Evolutionary conservation across 2,329 filamentous ascomycete species (phyloP).

Genomic region (Venturia pyrina): DNA sequence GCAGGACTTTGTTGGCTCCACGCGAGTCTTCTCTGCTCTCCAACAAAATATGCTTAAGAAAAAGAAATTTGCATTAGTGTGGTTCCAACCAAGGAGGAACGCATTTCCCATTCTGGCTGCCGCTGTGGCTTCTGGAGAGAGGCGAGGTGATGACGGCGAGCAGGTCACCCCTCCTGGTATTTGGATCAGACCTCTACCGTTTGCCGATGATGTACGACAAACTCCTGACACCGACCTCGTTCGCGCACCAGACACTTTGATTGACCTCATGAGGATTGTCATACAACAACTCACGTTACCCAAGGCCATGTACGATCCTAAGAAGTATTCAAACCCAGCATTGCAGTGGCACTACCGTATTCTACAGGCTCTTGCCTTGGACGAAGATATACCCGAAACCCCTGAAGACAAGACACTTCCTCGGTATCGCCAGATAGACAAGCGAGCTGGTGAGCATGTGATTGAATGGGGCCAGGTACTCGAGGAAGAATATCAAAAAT

Average conservation of each 20-base stretch:
- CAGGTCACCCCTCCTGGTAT: conserved; percentile 71
- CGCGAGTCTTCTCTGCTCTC: conserved; percentile 81
- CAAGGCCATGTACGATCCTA: conserved; percentile 71
- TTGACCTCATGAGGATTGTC: conserved; percentile 71
- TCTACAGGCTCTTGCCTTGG: conserved; percentile 78
- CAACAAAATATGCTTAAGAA: conserved; percentile 76
- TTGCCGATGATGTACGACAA: conserved; percentile 75
- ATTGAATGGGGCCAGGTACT: conserved; percentile 66
- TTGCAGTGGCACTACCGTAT: conserved; percentile 98
- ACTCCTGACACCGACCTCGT: conserved; percentile 52
- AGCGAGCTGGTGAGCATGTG: conserved; percentile 71
- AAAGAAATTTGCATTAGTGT: conserved; percentile 75
- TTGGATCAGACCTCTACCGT: conserved; percentile 83
- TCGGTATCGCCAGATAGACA: conserved; percentile 79
- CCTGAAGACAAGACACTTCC: conserved; percentile 73
- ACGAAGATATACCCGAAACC: conserved; percentile 74
- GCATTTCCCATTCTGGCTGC: conserved; percentile 71
- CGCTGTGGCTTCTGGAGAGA: conserved; percentile 64
- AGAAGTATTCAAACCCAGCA: conserved; percentile 81
- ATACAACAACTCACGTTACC: conserved; percentile 83
- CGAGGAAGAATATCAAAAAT: conserved; percentile 44
- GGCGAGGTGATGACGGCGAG: conserved; percentile 51
- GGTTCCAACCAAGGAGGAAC: conserved; percentile 78
- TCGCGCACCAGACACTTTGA: conserved; percentile 57
- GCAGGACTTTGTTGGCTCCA: conserved; percentile 80